Evolutionary conservation across 148 eudicot genomes (phyloP), one percentile per base, ranked within the genome.

Genomic region (Heliosperma pusillum): DNA sequence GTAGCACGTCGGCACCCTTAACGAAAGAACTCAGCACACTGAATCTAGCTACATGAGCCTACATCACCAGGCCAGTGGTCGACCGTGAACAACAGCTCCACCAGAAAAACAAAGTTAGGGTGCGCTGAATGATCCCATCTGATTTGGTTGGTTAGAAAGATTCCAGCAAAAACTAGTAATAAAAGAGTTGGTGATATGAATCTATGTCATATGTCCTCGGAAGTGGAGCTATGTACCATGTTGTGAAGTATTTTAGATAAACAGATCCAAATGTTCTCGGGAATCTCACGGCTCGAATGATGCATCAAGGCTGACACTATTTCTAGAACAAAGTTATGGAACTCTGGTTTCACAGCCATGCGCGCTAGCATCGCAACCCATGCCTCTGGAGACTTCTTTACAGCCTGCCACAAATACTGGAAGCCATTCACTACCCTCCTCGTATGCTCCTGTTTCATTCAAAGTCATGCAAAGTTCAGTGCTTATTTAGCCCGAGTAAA

Each of bases 341-440:
- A 87, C 82, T 91, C 97, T 2, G 93, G 91, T 71, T 84, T 87
- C 65, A 89, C 55, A 15, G 84, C 85, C 88, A 89, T 74, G 47
- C 97, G 94, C 25, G 90, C 81, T 36, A 86, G 83, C 98, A 93
- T 89, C 1, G 92, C 88, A 57, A 83, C 22, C 98, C 98, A 93
- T 52, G 84, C 81, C 67, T 88, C 94, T 22, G 98, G 98, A 61
- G 98, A 90, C 84, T 88, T 83, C 76, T 66, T 87, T 71, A 91
- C 81, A 21, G 98, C 95, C 12, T 87, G 86, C 82, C 83, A 76
- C 55, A 93, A 83, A 53, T 84, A 91, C 42, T 50, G 69, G 29
- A 91, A 66, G 70, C 97, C 98, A 4, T 87, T 85, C 13, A 71
- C 74, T 84, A 93, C 85, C 74, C 98, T 87, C 71, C 29, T 50